Base-by-base conservation (phyloP, 2,329 filamentous ascomycete species). In the Fusarium mangiferae region DNA sequence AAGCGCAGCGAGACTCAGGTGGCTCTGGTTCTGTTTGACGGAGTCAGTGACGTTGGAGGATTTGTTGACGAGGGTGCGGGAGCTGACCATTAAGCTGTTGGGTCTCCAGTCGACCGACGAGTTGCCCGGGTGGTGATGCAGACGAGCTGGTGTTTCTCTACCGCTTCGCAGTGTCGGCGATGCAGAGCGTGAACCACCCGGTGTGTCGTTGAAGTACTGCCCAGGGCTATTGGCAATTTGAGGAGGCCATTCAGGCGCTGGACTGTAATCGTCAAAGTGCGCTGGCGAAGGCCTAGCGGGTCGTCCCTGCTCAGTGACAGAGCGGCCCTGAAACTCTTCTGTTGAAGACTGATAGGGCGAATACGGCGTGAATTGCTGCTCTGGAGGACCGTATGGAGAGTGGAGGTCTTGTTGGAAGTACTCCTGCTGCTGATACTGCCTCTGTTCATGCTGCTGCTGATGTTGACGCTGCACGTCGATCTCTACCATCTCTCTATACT, bases 1-100 rank as follows among this genome's bases (percentile, higher is more conserved):
- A 13, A 86, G 79, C 22, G 80, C 83, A 6, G 83, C 80, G 41
- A 85, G 79, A 66, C 83, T 85, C 55, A 83, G 79, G 54, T 84
- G 79, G 78, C 84, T 85, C 73, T 84, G 83, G 66, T 83, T 81
- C 84, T 85, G 74, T 64, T 72, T 62, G 65, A 62, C 56, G 67
- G 59, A 62, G 76, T 78, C 68, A 78, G 76, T 70, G 63, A 72
- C 57, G 36, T 61, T 63, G 66, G 66, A 60, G 38, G 55, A 68
- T 49, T 66, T 66, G 67, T 58, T 51, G 57, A 66, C 73, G 56
- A 58, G 58, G 54, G 74, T 61, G 56, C 60, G 62, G 62, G 62
- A 55, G 58, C 71, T 69, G 59, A 76, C 77, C 75, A 79, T 80
- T 46, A 79, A 65, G 66, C 78, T 80, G 57, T 77, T 78, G 26